These are phyloP conservation scores for Chenopodium quinoa DNA, from an alignment of 148 eudicot genomes.

Conservation along the genomic window DNA sequence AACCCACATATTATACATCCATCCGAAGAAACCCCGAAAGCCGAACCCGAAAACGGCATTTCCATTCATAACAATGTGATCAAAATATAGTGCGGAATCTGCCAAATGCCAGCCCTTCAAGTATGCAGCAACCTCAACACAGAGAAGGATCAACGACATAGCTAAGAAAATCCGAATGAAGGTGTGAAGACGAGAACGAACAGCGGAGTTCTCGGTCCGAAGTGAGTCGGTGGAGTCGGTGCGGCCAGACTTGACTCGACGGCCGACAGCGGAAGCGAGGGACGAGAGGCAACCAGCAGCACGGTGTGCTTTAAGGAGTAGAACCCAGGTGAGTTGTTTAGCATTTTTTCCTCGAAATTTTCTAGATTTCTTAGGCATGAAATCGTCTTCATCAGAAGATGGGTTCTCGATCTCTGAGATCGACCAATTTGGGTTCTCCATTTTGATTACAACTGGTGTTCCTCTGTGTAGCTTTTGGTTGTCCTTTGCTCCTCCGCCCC, in stretches of 20 bases:
- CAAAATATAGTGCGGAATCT: conserved; percentile 41
- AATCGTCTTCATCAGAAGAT: conserved; percentile 12
- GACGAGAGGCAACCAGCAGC: conserved; percentile 87
- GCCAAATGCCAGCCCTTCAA: conserved; percentile 64
- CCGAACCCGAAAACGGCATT: conserved; percentile 24
- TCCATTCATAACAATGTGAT: conserved; percentile 23
- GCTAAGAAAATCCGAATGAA: conserved; percentile 47
- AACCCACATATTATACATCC: conserved; percentile 66
- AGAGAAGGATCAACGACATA: conserved; percentile 45
- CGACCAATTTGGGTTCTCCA: conserved; percentile 96
- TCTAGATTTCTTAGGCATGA: conserved; percentile 18
- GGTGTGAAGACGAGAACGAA: conserved; percentile 36
- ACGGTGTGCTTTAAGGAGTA: conserved; percentile 67
- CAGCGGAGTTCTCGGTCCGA: neutral
- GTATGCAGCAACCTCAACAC: conserved; percentile 61
- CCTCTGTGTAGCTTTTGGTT: conserved; percentile 53
- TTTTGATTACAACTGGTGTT: conserved; percentile 85
- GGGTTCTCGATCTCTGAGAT: conserved; percentile 71
- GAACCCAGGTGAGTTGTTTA: conserved; percentile 85
- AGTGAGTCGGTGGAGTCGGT: conserved; percentile 47
- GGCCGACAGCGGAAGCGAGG: conserved; percentile 53
- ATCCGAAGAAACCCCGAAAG: conserved; percentile 41
- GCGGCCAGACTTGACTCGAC: conserved; percentile 61
- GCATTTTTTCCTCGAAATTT: conserved; percentile 65
- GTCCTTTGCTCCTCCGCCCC: conserved; percentile 36